phyloP scores from a whole-genome alignment of 208 protist species.

The Dictyostelium gargantuum region DNA sequence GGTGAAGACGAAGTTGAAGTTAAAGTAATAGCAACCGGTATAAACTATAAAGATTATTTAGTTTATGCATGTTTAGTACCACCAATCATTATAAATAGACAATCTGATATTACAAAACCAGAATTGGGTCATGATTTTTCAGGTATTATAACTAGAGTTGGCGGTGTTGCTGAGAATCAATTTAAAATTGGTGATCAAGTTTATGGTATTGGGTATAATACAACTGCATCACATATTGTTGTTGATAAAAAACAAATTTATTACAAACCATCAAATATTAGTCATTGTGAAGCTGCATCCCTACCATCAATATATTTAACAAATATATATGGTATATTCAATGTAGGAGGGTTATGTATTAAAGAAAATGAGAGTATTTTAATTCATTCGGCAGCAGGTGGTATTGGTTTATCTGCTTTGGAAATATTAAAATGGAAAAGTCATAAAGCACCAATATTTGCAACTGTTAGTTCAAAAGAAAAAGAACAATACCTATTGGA shows the following conservation, averaged over 20 bases:
- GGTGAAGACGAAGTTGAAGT: not conserved
- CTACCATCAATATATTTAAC: not conserved
- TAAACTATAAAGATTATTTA: not conserved
- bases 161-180: not conserved
- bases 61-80: not conserved
- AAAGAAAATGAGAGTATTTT: constrained; percentile 61
- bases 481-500: constrained; percentile 67
- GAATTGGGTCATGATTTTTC: not conserved
- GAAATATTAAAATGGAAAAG: not conserved
- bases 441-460: not conserved
- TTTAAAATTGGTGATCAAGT: constrained; percentile 8
- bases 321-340: not conserved
- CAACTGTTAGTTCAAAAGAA: constrained; percentile 7
- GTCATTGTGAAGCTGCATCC: not conserved
- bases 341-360: not conserved
- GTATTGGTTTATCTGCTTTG: constrained; percentile 73
- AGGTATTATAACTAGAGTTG: not conserved
- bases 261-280: not conserved
- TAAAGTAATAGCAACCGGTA: not conserved
- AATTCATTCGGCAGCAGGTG: constrained; percentile 78
- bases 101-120: not conserved
- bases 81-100: not conserved
- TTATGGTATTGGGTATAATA: not conserved
- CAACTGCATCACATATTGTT: not conserved
- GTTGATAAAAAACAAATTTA: not conserved